Evolutionary conservation across 2,329 filamentous ascomycete species (phyloP), one percentile per base, ranked within the genome.

Genomic region (Colletotrichum viniferum): DNA sequence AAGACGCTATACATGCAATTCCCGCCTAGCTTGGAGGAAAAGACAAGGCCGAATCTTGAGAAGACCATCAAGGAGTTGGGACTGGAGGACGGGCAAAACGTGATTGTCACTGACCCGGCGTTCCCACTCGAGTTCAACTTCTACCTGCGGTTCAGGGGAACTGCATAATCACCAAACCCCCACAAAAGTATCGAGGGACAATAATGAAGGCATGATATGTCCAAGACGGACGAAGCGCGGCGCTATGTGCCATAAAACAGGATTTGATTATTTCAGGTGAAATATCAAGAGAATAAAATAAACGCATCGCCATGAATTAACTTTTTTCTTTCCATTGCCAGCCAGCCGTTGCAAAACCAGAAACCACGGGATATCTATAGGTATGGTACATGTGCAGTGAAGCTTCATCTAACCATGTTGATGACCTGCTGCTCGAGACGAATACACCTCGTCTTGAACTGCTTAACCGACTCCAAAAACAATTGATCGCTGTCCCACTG

Each of bases 401-500:
- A 34, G 72, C 61, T 78, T 82, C 84, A 90, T 82, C 87, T 86
- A 78, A 88, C 88, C 90, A 94, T 93, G 81, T 91, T 90, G 78
- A 90, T 86, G 80, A 96, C 88, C 81, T 94, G 93, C 81, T 92
- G 88, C 88, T 94, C 93, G 77, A 96, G 88, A 80, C 90, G 89
- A 82, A 92, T 87, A 79, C 95, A 97, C 88, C 98, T 98, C 80
- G 91, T 88, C 88, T 96, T 98, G 77, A 99, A 86, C 79, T 95
- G 88, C 86, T 94, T 94, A 66, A 99, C 90, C 32, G 95, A 93
- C 86, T 98, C 96, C 72, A 99, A 85, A 88, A 99, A 98, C 78
- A 99, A 89, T 85, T 96, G 93, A 81, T 98, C 96, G 82, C 96
- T 98, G 74, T 97, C 93, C 88, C 95, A 98, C 86, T 99, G 97